Evolutionary conservation across 805 yeast species (phyloP), one percentile per base, ranked within the genome.

Genomic region (Starmerella geochares): DNA sequence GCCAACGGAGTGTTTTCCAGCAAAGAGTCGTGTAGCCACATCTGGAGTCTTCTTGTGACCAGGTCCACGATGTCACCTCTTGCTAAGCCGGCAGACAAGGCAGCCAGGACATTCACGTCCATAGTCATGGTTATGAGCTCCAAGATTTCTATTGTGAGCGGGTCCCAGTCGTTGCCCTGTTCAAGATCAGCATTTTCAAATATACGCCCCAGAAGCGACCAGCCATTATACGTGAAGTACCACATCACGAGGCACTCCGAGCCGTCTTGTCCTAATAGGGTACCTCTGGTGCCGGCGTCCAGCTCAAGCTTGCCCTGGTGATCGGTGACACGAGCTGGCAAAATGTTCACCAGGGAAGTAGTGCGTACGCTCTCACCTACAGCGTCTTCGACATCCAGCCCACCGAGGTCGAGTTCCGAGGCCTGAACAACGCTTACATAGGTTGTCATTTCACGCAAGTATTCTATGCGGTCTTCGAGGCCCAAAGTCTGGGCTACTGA

Each of bases 181-280:
- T 1, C 24, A 53, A 43, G 62, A 70, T 57, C 58, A 9, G 81
- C 65, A 55, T 82, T 82, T 56, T 83, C 87, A 28, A 88, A 64
- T 0, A 84, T 67, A 58, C 94, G 74, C 1, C 96, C 96, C 16
- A 90, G 58, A 24, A 83, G 66, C 0, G 94, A 76, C 95, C 96
- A 87, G 1, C 96, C 96, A 60, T 80, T 84, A 62, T 80, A 86
- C 3, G 74, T 72, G 61, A 82, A 77, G 24, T 81, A 67, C 67
- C 92, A 87, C 20, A 86, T 74, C 3, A 83, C 83, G 9, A 67
- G 57, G 24, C 54, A 50, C 16, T 53, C 50, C 7, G 67, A 62
- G 23, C 66, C 59, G 13, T 68, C 65, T 2, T 67, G 60, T 3
- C 77, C 71, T 9, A 88, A 65, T 3, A 85, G 65, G 56, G 82